These are phyloP conservation scores for Xylaria curta DNA, from an alignment of 495 filamentous ascomycete genomes.

Conservation along the genomic window DNA sequence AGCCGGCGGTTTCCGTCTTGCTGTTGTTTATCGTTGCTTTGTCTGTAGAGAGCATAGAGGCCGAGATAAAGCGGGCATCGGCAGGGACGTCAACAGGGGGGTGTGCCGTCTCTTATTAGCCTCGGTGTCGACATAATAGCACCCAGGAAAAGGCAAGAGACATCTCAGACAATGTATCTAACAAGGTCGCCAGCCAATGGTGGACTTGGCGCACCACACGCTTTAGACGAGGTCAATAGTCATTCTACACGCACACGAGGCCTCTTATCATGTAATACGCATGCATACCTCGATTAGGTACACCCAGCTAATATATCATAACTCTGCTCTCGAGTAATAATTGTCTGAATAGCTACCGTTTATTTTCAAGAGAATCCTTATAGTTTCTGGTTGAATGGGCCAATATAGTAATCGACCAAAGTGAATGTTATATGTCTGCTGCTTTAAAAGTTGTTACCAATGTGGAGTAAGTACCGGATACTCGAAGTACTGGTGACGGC, in stretches of 20 bases:
- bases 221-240: slow-evolving; percentile 7
- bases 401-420: too few relatives aligned
- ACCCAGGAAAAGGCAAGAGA: background rate
- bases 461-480: too few relatives aligned
- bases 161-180: slow-evolving; percentile 17
- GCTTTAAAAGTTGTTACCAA: too few relatives aligned
- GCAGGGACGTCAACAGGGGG: background rate
- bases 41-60: slow-evolving; percentile 4
- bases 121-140: background rate
- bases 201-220: background rate
- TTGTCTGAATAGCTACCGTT: background rate
- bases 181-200: background rate
- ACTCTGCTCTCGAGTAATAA: slow-evolving; percentile 4
- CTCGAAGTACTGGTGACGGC: too few relatives aligned
- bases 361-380: background rate
- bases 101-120: slow-evolving; percentile 1
- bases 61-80: slow-evolving; percentile 2
- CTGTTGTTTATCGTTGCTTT: slow-evolving; percentile 17
- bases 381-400: background rate
- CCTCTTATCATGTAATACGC: background rate
- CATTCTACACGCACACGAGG: background rate
- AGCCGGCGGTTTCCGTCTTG: background rate
- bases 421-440: background rate
- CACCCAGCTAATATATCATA: slow-evolving; percentile 1
- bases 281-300: background rate